A percentile compares a stretch with the other conserved stretches of the same genome.
These are phyloP conservation scores for Capronia epimyces DNA, from an alignment of 2,329 filamentous ascomycete species.

Conservation along the genomic window DNA sequence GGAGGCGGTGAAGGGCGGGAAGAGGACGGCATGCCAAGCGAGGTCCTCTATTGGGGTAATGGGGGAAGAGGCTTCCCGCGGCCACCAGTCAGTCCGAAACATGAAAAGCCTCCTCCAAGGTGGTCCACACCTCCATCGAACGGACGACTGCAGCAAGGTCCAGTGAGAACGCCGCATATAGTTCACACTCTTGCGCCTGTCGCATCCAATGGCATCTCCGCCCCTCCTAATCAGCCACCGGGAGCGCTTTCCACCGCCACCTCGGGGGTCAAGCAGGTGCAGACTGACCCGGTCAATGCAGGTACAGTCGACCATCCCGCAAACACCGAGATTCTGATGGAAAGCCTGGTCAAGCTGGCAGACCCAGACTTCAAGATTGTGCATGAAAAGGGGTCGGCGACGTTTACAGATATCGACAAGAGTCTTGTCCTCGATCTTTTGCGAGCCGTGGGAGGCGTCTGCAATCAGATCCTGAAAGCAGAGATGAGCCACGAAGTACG, in stretches of 20 bases:
- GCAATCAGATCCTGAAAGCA: constrained; percentile 48
- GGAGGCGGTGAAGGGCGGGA: constrained; percentile 35
- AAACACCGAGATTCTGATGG: constrained; percentile 29
- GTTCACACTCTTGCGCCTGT: constrained; percentile 10
- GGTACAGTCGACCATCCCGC: constrained; percentile 18
- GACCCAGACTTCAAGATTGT: constrained; percentile 26
- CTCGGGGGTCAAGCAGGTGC: neutral
- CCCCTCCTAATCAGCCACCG: constrained; percentile 21
- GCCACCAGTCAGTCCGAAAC: constrained; percentile 13
- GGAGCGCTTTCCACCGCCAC: constrained; percentile 4
- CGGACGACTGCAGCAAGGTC: constrained; percentile 9
- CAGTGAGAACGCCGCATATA: constrained; percentile 11
- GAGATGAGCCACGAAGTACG: constrained; percentile 57
- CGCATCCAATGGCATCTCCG: constrained; percentile 22
- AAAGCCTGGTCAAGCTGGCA: constrained; percentile 28
- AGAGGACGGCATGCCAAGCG: constrained; percentile 33
- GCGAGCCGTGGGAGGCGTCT: constrained; percentile 46
- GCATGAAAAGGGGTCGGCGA: constrained; percentile 22
- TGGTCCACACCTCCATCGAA: constrained; percentile 15
- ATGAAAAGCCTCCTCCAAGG: constrained; percentile 3
- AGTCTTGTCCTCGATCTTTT: constrained; percentile 53
- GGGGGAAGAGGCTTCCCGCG: constrained; percentile 11
- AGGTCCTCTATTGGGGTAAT: constrained; percentile 28
- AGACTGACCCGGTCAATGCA: neutral
- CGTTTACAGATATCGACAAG: constrained; percentile 47